Percentiles rank a stretch among this genome's conserved stretches.
Evolutionary conservation across 2,329 filamentous ascomycete genomes (phyloP).

Genomic region (Cladosporium sp.): DNA sequence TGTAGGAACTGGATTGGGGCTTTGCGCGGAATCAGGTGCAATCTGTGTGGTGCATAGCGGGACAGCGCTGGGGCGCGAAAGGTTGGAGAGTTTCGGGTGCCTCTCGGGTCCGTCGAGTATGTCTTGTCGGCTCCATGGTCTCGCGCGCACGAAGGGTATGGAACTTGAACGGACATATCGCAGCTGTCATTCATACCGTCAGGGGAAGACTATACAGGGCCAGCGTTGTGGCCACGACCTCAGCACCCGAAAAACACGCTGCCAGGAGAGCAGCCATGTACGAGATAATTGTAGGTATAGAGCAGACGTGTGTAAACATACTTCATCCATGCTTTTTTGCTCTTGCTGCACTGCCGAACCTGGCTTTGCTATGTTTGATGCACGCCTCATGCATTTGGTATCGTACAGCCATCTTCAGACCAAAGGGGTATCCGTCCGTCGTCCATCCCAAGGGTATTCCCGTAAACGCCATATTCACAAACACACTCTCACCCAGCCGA

Average conservation of each 20-base stretch:
- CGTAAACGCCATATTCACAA: neutral
- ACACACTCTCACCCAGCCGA: neutral
- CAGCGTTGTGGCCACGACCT: too few relatives aligned
- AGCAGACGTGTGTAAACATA: conserved; percentile 31
- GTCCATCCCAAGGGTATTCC: neutral
- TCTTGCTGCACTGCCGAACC: neutral
- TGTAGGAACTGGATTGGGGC: too few relatives aligned
- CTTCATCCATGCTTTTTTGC: neutral
- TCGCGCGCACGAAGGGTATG: too few relatives aligned
- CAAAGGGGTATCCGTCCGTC: neutral
- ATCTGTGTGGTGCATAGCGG: too few relatives aligned
- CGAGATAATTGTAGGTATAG: conserved; percentile 10
- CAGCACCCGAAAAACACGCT: neutral
- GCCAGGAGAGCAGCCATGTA: conserved; percentile 1
- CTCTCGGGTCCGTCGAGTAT: too few relatives aligned
- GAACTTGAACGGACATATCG: neutral
- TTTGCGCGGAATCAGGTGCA: too few relatives aligned
- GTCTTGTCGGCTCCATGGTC: too few relatives aligned
- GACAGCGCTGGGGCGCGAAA: neutral
- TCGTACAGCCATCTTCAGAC: neutral
- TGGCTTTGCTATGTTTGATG: neutral
- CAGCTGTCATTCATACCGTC: neutral
- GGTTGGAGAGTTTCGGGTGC: neutral
- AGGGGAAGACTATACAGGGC: neutral
- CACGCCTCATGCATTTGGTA: neutral